phyloP scores from a whole-genome alignment of 805 yeast species.

The Wickerhamiella occidentalis region DNA sequence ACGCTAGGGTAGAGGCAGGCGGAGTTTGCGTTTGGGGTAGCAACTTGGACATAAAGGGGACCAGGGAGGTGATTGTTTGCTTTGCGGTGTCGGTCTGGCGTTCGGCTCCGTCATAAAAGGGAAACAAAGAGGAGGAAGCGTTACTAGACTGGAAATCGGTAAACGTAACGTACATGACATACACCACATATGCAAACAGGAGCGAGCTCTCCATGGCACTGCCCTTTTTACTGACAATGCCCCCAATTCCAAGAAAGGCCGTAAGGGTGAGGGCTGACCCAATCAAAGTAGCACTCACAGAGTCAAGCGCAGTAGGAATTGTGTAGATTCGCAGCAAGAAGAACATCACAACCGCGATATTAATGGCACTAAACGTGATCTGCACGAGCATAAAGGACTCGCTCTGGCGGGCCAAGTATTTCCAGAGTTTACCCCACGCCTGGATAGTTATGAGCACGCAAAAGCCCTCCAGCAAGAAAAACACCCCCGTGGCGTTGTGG shows the following conservation, averaged over 20 bases:
- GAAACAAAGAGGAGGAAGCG: constrained; percentile 13
- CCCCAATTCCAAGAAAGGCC: constrained; percentile 62
- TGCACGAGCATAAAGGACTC: constrained; percentile 72
- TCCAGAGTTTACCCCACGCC: constrained; percentile 72
- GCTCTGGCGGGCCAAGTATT: constrained; percentile 50
- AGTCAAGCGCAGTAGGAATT: constrained; percentile 52
- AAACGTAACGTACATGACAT: constrained; percentile 84
- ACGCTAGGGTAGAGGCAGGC: not conserved
- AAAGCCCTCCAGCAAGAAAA: constrained; percentile 84
- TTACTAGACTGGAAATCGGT: constrained; percentile 53
- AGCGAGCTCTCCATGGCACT: constrained; percentile 84
- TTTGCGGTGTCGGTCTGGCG: not conserved
- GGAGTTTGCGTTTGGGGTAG: not conserved
- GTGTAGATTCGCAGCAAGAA: constrained; percentile 75
- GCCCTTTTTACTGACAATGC: constrained; percentile 71
- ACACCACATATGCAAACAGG: constrained; percentile 79
- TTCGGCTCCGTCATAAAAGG: constrained; percentile 10
- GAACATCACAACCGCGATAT: constrained; percentile 63
- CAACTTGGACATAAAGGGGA: constrained; percentile 3
- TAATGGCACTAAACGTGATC: constrained; percentile 57
- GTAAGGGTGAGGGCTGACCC: constrained; percentile 78
- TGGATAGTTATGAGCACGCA: constrained; percentile 87
- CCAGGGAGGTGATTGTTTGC: constrained; percentile 4
- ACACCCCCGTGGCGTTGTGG: constrained; percentile 74
- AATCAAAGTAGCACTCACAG: constrained; percentile 64